Percentiles rank a stretch among this genome's conserved stretches.
These are phyloP conservation scores for Gynochthodes officinalis DNA, from an alignment of 257 asterid species.

Conservation along the genomic window DNA sequence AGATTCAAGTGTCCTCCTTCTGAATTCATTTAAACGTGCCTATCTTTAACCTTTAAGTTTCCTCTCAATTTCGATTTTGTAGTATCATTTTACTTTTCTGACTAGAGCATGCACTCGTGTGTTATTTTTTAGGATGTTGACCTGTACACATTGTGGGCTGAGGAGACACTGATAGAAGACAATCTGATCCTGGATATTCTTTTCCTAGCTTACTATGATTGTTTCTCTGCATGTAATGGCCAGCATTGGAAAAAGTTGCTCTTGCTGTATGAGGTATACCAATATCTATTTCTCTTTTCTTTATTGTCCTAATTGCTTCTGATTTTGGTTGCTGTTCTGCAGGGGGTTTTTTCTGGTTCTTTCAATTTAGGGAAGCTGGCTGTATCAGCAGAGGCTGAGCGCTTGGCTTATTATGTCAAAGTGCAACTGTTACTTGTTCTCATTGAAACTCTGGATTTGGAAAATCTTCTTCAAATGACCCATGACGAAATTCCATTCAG, in stretches of 20 bases:
- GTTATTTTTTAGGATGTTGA: slow-evolving; percentile 63
- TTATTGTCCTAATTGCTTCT: slow-evolving; percentile 16
- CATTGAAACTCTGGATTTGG: slow-evolving; percentile 83
- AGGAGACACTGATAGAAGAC: slow-evolving; percentile 80
- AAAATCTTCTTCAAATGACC: slow-evolving; percentile 85
- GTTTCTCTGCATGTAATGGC: slow-evolving; percentile 62
- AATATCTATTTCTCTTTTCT: slow-evolving; percentile 8
- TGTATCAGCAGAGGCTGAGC: slow-evolving; percentile 67
- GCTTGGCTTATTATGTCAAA: slow-evolving; percentile 66
- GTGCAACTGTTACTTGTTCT: slow-evolving; percentile 81
- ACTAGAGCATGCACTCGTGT: slow-evolving; percentile 13
- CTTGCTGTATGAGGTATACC: slow-evolving; percentile 69
- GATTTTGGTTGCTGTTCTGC: slow-evolving; percentile 21
- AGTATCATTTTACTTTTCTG: slow-evolving; percentile 8
- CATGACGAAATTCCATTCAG: slow-evolving; percentile 83
- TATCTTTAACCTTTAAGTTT: slow-evolving; percentile 6
- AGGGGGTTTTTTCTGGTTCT: slow-evolving; percentile 70
- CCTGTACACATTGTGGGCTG: slow-evolving; percentile 81
- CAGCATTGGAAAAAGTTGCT: slow-evolving; percentile 75
- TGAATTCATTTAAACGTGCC: slow-evolving; percentile 7
- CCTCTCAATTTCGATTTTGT: slow-evolving; percentile 8
- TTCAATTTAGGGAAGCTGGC: slow-evolving; percentile 73
- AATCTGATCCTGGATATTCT: slow-evolving; percentile 80
- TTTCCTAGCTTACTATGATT: slow-evolving; percentile 79
- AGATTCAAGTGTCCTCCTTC: slow-evolving; percentile 12